Base-by-base conservation (phyloP, 2,329 filamentous ascomycete genomes). In the Aureobasidium pullulans region DNA sequence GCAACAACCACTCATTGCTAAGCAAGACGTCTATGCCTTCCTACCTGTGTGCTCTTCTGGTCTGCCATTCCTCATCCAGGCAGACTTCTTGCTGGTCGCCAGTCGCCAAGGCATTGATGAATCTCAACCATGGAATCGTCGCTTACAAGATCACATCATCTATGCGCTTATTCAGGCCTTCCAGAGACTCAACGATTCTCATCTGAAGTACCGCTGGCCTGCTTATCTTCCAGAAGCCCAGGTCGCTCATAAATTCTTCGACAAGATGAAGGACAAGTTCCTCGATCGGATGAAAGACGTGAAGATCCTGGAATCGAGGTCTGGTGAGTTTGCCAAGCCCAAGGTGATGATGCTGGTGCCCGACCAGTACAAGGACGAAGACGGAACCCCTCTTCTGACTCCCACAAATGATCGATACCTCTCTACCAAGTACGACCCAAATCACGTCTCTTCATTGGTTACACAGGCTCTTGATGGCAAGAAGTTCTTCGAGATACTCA, bases 21-120 rank as follows among this genome's bases (percentile, higher is more conserved):
- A 48, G 32, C 59, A 64, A 19, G 52, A 61, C 2, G 60, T 64
- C 3, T 69, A 66, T 59, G 66, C 64, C 32, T 67, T 64, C 61
- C 58, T 69, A 10, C 65, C 64, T n/a, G 61, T 69, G 10, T 56
- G 66, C 8, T 49, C 61, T 8, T 66, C 65, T 60, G 66, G 66
- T 2, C 61, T 69, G 16, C 54, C 52, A 44, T 67, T 67, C 48
- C 42, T 67, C 9, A 42, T 67, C 9, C 62, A 66, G 39, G 64
- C 61, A 8, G 65, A 67, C 42, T 67, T 65, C 57, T 60, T 66
- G 36, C 57, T 65, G 1, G 62, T 52, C 36, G 64, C 61, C 13
- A 63, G 48, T 36, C 46, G 64, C 10, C 60, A 64, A 42, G 59
- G 52, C 9, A 58, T 65, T 11, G 46, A 62, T 4, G 46, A 44